A percentile compares a stretch with the other conserved stretches of the same genome.
Evolutionary conservation across 208 protist genomes (phyloP).

Genomic region (Acanthamoeba polyphaga): DNA sequence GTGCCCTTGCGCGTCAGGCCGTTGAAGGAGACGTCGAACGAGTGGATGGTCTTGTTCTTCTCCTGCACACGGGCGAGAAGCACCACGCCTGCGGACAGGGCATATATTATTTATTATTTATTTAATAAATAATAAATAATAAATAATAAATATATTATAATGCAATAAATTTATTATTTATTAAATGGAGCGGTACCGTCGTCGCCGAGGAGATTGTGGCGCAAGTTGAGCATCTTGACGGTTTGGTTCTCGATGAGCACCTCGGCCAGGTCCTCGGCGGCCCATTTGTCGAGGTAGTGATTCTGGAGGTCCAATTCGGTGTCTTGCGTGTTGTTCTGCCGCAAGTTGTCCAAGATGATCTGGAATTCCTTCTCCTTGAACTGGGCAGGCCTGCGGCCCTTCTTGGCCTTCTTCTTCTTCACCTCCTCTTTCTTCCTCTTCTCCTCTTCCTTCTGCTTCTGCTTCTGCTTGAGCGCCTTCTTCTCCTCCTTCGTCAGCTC

Average conservation of each 20-base stretch:
- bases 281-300: constrained; percentile 71
- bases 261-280: constrained; percentile 48
- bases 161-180: too few species aligned
- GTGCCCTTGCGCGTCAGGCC: constrained; percentile 68
- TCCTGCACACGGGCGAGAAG: constrained; percentile 43
- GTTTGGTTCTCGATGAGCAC: constrained; percentile 35
- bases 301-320: constrained; percentile 58
- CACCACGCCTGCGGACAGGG: not conserved
- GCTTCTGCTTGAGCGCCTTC: constrained; percentile 48
- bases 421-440: constrained; percentile 50
- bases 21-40: constrained; percentile 55
- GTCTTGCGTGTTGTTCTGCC: constrained; percentile 65
- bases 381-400: constrained; percentile 8
- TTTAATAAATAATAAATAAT: not conserved
- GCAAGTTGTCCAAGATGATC: constrained; percentile 44
- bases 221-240: constrained; percentile 44
- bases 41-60: constrained; percentile 72
- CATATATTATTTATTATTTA: not conserved
- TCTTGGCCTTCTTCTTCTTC: constrained; percentile 57
- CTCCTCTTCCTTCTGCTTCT: constrained; percentile 26
- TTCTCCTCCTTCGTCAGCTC: constrained; percentile 41
- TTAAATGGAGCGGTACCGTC: too few species aligned
- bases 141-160: not conserved
- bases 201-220: constrained; percentile 57
- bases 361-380: constrained; percentile 75